These are phyloP conservation scores for Magnusiomyces paraingens DNA, from an alignment of 1,139 yeast genomes.

Conservation along the genomic window DNA sequence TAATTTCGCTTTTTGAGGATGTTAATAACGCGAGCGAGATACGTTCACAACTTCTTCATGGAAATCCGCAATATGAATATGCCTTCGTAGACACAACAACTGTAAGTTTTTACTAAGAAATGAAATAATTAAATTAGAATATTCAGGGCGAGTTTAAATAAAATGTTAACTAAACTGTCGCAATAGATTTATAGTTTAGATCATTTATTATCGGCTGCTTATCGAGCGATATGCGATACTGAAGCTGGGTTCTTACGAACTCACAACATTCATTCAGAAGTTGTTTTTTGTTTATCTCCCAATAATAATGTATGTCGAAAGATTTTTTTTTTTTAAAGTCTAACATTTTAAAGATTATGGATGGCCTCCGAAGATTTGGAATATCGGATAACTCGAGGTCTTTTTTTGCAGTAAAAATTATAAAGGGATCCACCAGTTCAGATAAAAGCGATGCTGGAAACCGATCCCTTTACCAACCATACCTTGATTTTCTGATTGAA, in stretches of 20 bases:
- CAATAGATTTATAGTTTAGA: constrained; percentile 36
- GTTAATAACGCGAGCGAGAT: constrained; percentile 32
- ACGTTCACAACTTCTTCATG: constrained; percentile 17
- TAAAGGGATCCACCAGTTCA: constrained; percentile 3
- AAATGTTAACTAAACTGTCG: no score
- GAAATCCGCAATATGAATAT: constrained; percentile 37
- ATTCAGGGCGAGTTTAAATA: no score
- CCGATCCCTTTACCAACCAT: background rate
- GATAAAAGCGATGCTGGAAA: background rate
- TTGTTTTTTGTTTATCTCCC: constrained; percentile 47
- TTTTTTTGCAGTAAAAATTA: constrained; percentile 37
- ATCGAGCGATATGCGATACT: constrained; percentile 43
- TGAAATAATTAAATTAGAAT: background rate
- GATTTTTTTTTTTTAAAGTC: background rate
- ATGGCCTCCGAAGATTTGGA: constrained; percentile 43
- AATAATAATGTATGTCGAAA: constrained; percentile 35
- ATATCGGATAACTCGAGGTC: constrained; percentile 35
- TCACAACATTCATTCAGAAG: constrained; percentile 46
- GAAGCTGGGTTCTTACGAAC: constrained; percentile 40
- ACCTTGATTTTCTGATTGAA: background rate
- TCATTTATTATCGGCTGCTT: constrained; percentile 45
- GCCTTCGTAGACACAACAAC: constrained; percentile 46
- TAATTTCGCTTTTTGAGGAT: constrained; percentile 37
- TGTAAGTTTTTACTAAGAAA: constrained; percentile 14
- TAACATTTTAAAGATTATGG: constrained; percentile 32